phyloP scores from a whole-genome alignment of 106 monocot species.

The Acorus gramineus region DNA sequence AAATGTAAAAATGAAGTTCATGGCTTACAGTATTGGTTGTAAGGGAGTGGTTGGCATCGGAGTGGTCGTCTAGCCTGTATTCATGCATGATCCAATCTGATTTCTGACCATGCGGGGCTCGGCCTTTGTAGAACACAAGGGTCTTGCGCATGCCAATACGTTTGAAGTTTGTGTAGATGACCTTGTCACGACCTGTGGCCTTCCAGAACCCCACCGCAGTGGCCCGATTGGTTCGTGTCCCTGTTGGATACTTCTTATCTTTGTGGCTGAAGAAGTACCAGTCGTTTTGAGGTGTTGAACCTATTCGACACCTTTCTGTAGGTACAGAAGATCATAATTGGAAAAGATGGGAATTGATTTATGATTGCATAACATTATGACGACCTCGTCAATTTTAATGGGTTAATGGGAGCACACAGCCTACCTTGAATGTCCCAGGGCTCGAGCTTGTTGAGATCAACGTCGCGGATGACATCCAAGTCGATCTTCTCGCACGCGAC shows the following conservation, averaged over 20 bases:
- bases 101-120: conserved; percentile 91
- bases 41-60: conserved; percentile 25
- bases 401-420: neutral
- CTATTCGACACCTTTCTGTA: conserved; percentile 83
- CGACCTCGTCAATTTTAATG: no score
- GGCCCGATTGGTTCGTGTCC: conserved; percentile 83
- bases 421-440: conserved; percentile 96
- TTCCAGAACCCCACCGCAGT: conserved; percentile 98
- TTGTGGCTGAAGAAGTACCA: conserved; percentile 99
- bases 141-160: conserved; percentile 97
- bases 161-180: conserved; percentile 52
- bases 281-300: conserved; percentile 88
- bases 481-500: conserved; percentile 70
- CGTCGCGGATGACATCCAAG: conserved; percentile 78
- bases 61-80: conserved; percentile 72
- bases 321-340: neutral
- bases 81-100: conserved; percentile 99
- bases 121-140: conserved; percentile 87
- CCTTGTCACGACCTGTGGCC: conserved; percentile 92
- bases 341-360: no score
- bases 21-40: conserved; percentile 8
- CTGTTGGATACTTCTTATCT: conserved; percentile 97
- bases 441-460: conserved; percentile 95
- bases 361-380: no score
- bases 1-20: no score